These are phyloP conservation scores for Colletotrichum sp. DNA, from an alignment of 2,329 filamentous ascomycete genomes.

Conservation along the genomic window DNA sequence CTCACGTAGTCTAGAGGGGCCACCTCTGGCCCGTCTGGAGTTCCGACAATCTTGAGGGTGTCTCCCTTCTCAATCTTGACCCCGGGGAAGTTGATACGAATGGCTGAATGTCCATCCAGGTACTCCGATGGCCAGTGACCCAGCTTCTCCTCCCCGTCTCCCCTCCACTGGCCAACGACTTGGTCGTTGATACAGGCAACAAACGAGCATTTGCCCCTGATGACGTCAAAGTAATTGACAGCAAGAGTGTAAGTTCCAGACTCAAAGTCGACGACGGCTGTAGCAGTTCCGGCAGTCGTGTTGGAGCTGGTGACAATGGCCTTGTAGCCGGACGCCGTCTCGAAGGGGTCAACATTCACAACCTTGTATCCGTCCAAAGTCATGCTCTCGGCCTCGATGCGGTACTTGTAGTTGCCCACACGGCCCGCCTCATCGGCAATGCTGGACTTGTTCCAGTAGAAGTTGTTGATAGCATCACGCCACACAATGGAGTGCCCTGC, in stretches of 20 bases:
- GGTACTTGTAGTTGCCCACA: constrained; percentile 65
- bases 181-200: constrained; percentile 57
- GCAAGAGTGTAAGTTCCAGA: constrained; percentile 66
- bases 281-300: constrained; percentile 52
- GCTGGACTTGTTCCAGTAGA: constrained; percentile 65
- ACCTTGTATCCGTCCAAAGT: constrained; percentile 59
- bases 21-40: constrained; percentile 63
- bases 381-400: constrained; percentile 75
- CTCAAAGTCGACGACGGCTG: constrained; percentile 48
- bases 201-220: constrained; percentile 61
- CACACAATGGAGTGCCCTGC: constrained; percentile 74
- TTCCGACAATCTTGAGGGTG: constrained; percentile 59
- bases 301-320: constrained; percentile 63
- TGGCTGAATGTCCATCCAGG: constrained; percentile 70
- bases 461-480: constrained; percentile 70
- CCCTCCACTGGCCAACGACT: constrained; percentile 61
- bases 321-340: constrained; percentile 60
- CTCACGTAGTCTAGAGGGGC: constrained; percentile 72
- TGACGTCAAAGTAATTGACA: constrained; percentile 70
- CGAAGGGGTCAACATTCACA: constrained; percentile 56
- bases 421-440: constrained; percentile 62
- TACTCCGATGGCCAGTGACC: constrained; percentile 63
- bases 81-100: constrained; percentile 61
- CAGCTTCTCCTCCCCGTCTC: constrained; percentile 62
- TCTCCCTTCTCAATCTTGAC: constrained; percentile 57